These are phyloP conservation scores for Parastagonospora avenae DNA, from an alignment of 2,329 filamentous ascomycete species.

Conservation along the genomic window DNA sequence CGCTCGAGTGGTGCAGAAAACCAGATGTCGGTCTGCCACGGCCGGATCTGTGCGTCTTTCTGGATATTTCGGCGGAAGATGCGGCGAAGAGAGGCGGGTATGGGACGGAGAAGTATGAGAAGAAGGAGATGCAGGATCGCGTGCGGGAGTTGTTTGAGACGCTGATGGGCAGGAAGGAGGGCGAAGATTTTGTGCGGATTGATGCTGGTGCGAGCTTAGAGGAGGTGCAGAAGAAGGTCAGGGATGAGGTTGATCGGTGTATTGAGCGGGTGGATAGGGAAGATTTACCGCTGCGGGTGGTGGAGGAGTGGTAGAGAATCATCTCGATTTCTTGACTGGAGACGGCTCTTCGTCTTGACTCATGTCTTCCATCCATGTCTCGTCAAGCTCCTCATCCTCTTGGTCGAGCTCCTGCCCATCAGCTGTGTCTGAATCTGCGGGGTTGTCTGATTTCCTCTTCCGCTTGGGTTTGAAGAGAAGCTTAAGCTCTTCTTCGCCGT, in stretches of 20 bases:
- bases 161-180: slow-evolving; percentile 55
- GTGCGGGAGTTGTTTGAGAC: slow-evolving; percentile 75
- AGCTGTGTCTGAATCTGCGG: slow-evolving; percentile 13
- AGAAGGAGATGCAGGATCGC: slow-evolving; percentile 76
- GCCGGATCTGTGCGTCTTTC: slow-evolving; percentile 85
- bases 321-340: neutral
- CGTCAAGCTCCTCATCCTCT: slow-evolving; percentile 41
- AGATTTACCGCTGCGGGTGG: slow-evolving; percentile 26
- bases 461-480: slow-evolving; percentile 66
- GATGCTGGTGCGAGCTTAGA: slow-evolving; percentile 60
- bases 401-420: slow-evolving; percentile 22
- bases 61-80: slow-evolving; percentile 76
- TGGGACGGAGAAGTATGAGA: slow-evolving; percentile 89
- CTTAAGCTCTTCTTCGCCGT: slow-evolving; percentile 72
- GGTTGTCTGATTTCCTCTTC: slow-evolving; percentile 38
- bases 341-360: slow-evolving; percentile 33
- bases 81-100: slow-evolving; percentile 82
- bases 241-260: slow-evolving; percentile 25
- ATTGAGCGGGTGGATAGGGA: slow-evolving; percentile 33
- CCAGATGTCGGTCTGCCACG: slow-evolving; percentile 86
- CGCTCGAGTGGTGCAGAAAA: slow-evolving; percentile 78
- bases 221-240: slow-evolving; percentile 53
- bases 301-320: slow-evolving; percentile 35
- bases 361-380: slow-evolving; percentile 41
- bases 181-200: slow-evolving; percentile 59